A percentile compares a stretch with the other conserved stretches of the same genome.
Evolutionary conservation across 306 rosid species (phyloP).

Genomic region (Quercus bicolor): DNA sequence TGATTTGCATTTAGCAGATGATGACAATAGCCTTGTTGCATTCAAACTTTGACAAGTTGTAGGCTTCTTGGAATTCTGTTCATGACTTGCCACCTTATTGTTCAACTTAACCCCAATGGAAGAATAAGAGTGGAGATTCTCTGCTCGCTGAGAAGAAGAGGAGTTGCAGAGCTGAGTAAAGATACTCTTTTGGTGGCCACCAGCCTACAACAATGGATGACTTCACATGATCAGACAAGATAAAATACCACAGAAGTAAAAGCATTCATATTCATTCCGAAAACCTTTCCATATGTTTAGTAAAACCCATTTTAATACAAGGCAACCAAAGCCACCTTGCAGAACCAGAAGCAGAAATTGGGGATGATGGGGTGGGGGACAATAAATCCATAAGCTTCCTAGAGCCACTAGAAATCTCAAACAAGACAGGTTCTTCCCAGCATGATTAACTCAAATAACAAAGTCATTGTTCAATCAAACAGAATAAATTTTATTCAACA

Average conservation of each 20-base stretch:
- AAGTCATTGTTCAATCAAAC: not conserved
- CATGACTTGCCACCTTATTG: constrained; percentile 29
- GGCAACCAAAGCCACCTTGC: not conserved
- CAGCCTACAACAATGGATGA: constrained; percentile 27
- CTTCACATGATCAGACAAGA: constrained; percentile 11
- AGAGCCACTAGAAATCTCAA: not conserved
- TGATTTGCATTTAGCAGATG: constrained; percentile 24
- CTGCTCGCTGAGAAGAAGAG: constrained; percentile 29
- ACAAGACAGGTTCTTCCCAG: not conserved
- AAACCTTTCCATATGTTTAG: not conserved
- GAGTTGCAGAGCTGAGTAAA: constrained; percentile 32
- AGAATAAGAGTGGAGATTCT: constrained; percentile 35
- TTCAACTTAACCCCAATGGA: constrained; percentile 32
- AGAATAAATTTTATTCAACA: not conserved
- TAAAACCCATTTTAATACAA: not conserved
- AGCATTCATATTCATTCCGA: not conserved
- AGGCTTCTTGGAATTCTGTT: constrained; percentile 21
- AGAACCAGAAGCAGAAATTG: not conserved
- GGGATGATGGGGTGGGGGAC: not conserved
- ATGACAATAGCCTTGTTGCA: constrained; percentile 19
- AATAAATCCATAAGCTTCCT: not conserved
- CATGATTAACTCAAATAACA: not conserved
- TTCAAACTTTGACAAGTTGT: constrained; percentile 22
- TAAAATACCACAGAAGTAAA: not conserved
- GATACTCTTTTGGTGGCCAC: constrained; percentile 27